Base-by-base conservation (phyloP, 2,329 filamentous ascomycete genomes). In the Thelonectria rubi region DNA sequence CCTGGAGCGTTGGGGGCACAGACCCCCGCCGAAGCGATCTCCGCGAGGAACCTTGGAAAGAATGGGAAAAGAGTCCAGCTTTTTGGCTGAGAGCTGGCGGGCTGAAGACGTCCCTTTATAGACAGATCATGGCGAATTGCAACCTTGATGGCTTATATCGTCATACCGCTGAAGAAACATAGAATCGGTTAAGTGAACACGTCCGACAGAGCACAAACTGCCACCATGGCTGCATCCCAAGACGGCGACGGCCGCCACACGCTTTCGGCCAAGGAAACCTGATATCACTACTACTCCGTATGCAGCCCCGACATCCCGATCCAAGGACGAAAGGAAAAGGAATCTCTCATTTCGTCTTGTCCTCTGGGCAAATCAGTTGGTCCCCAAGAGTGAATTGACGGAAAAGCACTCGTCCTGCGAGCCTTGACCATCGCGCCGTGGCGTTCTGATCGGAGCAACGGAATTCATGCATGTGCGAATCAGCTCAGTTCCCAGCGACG, bases 111-210 rank as follows among this genome's bases (percentile, higher is more conserved):
- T 12, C 12, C 21, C 45, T 49, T 52, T 60, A 60, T 60, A 57
- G n/a, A 15, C 26, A 50, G 3, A 24, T 18, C 15, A 18, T 34
- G 32, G 37, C 37, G 8, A 21, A 42, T 48, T 26, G 21, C 45
- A 52, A 56, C 58, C 58, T 26, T 57, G 58, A 57, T 61, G 58
- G 58, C n/a, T 48, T 53, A 24, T 40, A 34, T 26, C 40, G 43
- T 43, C 34, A 49, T 17, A 14, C 26, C 24, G 17, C n/a, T 52
- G 53, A 15, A 24, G 32, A 30, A 26, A 39, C 8, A 37, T 37
- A 37, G 26, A 37, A 14, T 15, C 34, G 7, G 12, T 37, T 10
- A 37, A 37, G 14, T 37, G 7, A 37, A 14, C 12, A 37, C 34
- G 34, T 37, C 34, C 12, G 14, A 37, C 15, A 14, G 34, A 37